Evolutionary conservation across 2,329 filamentous ascomycete species (phyloP).

Genomic region (Chaetomium strumarium): DNA sequence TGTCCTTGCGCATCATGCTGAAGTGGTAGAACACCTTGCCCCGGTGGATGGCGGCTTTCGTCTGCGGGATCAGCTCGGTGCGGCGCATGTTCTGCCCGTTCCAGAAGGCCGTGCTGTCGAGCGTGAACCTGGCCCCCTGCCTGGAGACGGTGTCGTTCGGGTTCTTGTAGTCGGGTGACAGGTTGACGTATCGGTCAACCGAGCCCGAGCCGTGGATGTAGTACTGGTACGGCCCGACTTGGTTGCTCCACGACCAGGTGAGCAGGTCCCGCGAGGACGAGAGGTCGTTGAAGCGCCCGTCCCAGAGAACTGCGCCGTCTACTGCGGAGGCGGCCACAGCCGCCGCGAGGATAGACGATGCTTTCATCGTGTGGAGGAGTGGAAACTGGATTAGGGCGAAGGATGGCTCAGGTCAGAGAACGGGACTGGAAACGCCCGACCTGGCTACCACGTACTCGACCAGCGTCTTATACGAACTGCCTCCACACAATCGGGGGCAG

Average conservation of each 20-base stretch:
- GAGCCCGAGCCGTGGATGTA: conserved; percentile 63
- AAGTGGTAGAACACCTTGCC: conserved; percentile 70
- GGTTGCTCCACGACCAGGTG: conserved; percentile 62
- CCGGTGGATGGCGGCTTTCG: conserved; percentile 54
- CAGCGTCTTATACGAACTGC: no score
- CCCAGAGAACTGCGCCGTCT: conserved; percentile 42
- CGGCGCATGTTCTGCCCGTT: conserved; percentile 67
- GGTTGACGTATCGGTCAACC: conserved; percentile 55
- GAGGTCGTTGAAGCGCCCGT: conserved; percentile 60
- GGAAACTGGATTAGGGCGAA: neutral
- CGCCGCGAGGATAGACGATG: conserved; percentile 11
- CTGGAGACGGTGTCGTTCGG: conserved; percentile 54
- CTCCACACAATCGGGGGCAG: no score
- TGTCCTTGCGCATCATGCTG: conserved; percentile 52
- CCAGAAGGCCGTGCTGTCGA: conserved; percentile 60
- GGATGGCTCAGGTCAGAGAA: no score
- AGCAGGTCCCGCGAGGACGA: conserved; percentile 47
- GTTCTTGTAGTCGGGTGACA: conserved; percentile 58
- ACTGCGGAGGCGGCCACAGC: conserved; percentile 14
- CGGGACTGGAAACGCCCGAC: no score
- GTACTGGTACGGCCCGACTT: conserved; percentile 67
- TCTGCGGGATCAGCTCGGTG: conserved; percentile 69
- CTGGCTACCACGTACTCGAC: no score
- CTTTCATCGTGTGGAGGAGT: conserved; percentile 16
- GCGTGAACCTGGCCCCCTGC: conserved; percentile 63